phyloP scores from a whole-genome alignment of 495 filamentous ascomycete genomes.

The Lasiosphaeria miniovina region DNA sequence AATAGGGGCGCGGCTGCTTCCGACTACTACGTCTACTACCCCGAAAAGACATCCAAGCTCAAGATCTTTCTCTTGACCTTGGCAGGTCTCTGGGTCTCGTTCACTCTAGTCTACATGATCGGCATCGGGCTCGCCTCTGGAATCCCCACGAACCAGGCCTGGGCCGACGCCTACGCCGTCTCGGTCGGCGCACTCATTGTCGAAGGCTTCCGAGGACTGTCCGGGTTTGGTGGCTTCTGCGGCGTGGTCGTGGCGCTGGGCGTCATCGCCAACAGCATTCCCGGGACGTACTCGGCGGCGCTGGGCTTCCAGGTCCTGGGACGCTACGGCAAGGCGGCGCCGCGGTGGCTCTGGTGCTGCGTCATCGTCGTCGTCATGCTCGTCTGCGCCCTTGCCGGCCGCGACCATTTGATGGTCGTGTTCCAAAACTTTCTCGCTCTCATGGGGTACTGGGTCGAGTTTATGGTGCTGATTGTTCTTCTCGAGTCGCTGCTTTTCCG shows the following conservation, averaged over 20 bases:
- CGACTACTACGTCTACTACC: slow-evolving; percentile 64
- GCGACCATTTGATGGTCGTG: slow-evolving; percentile 58
- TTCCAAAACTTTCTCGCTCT: slow-evolving; percentile 71
- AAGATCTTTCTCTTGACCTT: slow-evolving; percentile 47
- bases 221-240: slow-evolving; percentile 70
- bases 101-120: slow-evolving; percentile 56
- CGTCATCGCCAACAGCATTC: slow-evolving; percentile 67
- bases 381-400: slow-evolving; percentile 62
- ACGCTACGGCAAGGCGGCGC: slow-evolving; percentile 52
- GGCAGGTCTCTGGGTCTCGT: slow-evolving; percentile 20
- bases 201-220: slow-evolving; percentile 59
- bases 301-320: slow-evolving; percentile 68
- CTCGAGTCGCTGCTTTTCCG: slow-evolving; percentile 67
- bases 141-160: slow-evolving; percentile 48
- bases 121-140: slow-evolving; percentile 69
- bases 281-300: slow-evolving; percentile 66
- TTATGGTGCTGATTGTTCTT: slow-evolving; percentile 61
- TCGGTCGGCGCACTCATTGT: slow-evolving; percentile 67
- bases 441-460: slow-evolving; percentile 72
- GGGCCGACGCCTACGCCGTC: slow-evolving; percentile 52
- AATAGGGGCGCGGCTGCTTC: slow-evolving; percentile 50
- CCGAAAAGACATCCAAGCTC: slow-evolving; percentile 47
- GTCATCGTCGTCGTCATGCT: slow-evolving; percentile 58
- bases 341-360: slow-evolving; percentile 63
- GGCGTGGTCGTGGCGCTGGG: slow-evolving; percentile 68